Evolutionary conservation across 2,329 filamentous ascomycete genomes (phyloP).

Genomic region (Aureobasidium sp.): DNA sequence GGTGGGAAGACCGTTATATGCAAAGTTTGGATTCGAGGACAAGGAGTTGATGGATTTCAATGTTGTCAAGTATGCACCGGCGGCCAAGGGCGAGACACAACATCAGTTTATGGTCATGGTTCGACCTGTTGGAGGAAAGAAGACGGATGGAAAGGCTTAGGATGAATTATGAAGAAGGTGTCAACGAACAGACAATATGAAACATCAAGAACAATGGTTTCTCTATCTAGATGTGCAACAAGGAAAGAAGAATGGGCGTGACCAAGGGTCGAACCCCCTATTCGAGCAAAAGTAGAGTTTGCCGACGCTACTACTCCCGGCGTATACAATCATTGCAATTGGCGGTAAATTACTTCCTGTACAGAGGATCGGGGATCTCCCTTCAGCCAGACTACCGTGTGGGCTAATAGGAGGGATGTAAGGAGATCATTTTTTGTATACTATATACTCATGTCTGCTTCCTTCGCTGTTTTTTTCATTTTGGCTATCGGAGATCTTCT

Average conservation of each 20-base stretch:
- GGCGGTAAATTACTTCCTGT: neutral
- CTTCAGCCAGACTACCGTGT: neutral
- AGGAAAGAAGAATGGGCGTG: neutral
- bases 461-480: neutral
- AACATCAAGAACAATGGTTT: neutral
- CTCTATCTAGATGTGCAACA: neutral
- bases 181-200: too few species aligned
- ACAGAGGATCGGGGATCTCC: neutral
- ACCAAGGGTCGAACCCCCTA: neutral
- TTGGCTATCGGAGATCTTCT: neutral
- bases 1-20: conserved; percentile 32
- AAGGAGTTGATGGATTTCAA: conserved; percentile 18
- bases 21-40: conserved; percentile 25
- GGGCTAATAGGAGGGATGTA: neutral
- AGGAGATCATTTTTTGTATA: neutral
- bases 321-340: neutral
- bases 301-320: neutral
- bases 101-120: conserved; percentile 5
- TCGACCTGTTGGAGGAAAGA: neutral
- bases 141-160: neutral
- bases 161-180: too few species aligned
- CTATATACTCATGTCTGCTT: neutral
- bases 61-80: neutral
- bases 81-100: conserved; percentile 14
- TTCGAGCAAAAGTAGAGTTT: neutral